Evolutionary conservation across 2,329 filamentous ascomycete genomes (phyloP), one percentile per base, ranked within the genome.

Genomic region (Pseudopithomyces chartarum): DNA sequence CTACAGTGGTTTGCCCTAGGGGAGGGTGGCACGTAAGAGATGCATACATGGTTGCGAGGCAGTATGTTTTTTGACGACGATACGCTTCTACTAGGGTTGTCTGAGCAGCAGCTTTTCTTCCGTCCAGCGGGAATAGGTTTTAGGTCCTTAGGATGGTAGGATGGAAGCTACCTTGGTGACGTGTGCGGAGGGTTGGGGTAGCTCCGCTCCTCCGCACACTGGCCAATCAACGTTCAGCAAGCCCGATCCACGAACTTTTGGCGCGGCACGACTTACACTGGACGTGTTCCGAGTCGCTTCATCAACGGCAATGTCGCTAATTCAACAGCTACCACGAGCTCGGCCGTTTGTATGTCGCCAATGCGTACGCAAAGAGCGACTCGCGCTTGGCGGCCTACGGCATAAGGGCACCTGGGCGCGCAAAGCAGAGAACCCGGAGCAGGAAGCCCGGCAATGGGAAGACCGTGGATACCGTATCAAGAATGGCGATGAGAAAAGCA

Each of bases 1-100:
- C 69, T 47, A 85, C 81, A 1, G 91, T 92, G 22, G 90, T 83
- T 70, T 93, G 90, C 1, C 88, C 91, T 50, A 97, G 76, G 1
- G 91, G 86, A 12, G 93, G 93, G 67, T 87, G 88, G 57, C 82
- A 86, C 5, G 81, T 83, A 13, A 89, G 74, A 59, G 81, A 79
- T 20, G 84, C 81, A 68, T 83, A 83, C 74, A 84, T 81, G 50
- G 52, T 58, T 57, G 15, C 19, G 38, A 10, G 5, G 38, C 19
- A 40, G 15, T 19, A 38, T 19, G 33, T 38, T 33, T 39, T 12
- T 17, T 2, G 20, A 20, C 29, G 39, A 40, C 20, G 26, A 33
- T 12, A 17, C 34, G 17, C 17, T 13, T 49, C 36, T 54, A 29
- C 32, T 50, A 60, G 50, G 26, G 36, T 60, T 26, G 40, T 7